phyloP scores from a whole-genome alignment of 148 eudicot genomes.

The Vaccinium vitisidaea region DNA sequence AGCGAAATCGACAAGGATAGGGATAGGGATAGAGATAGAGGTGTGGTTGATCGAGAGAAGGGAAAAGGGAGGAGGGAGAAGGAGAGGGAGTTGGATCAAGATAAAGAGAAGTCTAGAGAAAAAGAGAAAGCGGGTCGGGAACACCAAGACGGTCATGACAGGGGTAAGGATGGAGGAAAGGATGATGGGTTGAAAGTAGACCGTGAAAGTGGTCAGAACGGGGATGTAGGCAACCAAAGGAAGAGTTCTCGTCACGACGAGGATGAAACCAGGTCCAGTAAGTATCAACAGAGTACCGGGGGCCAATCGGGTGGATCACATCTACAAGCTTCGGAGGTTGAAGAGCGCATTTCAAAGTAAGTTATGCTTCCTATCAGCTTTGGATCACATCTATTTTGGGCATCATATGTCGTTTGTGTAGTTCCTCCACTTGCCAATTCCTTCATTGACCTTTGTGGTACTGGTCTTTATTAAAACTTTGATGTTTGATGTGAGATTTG shows the following conservation, averaged over 20 bases:
- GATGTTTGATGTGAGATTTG: not conserved
- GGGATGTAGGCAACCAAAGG: constrained; percentile 29
- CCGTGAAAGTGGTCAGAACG: constrained; percentile 36
- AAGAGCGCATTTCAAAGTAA: constrained; percentile 67
- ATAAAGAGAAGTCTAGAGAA: constrained; percentile 49
- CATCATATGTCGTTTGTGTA: not conserved
- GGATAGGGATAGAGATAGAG: constrained; percentile 14
- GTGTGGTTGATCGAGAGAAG: constrained; percentile 43
- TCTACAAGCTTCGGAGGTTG: constrained; percentile 42
- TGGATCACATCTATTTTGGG: not conserved
- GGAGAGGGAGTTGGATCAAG: constrained; percentile 54
- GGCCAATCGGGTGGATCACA: constrained; percentile 32
- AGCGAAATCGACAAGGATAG: constrained; percentile 42
- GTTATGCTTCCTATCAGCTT: constrained; percentile 16
- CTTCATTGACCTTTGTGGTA: not conserved
- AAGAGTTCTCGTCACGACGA: constrained; percentile 31
- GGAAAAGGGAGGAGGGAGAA: constrained; percentile 55
- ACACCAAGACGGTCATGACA: constrained; percentile 51
- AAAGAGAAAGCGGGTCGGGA: constrained; percentile 51
- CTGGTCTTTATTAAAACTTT: not conserved
- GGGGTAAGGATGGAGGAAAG: constrained; percentile 42
- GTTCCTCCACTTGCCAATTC: not conserved
- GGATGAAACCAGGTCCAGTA: constrained; percentile 26
- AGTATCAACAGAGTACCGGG: constrained; percentile 35
- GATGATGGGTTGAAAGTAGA: constrained; percentile 33